Base-by-base conservation (phyloP, 148 eudicot genomes). In the Salicornia ramosissima region DNA sequence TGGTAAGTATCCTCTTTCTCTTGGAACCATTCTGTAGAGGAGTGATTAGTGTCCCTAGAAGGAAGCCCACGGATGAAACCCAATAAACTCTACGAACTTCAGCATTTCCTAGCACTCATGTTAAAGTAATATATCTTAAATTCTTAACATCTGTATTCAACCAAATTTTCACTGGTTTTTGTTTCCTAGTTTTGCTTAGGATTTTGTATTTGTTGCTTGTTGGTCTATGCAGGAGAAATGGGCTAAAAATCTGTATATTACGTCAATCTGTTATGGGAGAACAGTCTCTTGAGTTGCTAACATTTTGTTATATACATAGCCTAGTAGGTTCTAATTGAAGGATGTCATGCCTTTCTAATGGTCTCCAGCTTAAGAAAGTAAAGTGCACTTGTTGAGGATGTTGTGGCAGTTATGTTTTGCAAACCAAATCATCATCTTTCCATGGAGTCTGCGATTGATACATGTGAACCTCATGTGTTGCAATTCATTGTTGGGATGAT, bases 161-260 rank as follows among this genome's bases (percentile, higher is more conserved):
- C 40, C 40, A 36, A 36, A 36, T 36, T 3, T 36, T 36, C 40
- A 4, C 40, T 36, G 40, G 40, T 53, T 36, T 7, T 46, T 16
- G 36, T 65, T 46, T 57, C 8, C 24, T 34, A 49, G 31, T n/a
- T 70, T 36, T 26, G 11, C 7, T 29, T n/a, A 61, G 47, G 56
- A 43, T 67, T 21, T 51, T 5, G n/a, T n/a, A n/a, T 40, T 0
- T 71, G 70, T 71, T 26, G 31, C 64, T 42, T 69, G 4, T 51
- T 60, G 51, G 21, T 31, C 18, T 72, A 10, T 76, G 83, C 86
- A 88, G 95, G 95, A 86, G 63, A 88, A 86, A 80, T 88, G 95
- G 95, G 83, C 83, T 5, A 88, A 86, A 78, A 86, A 86, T 75
- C 82, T 88, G 49, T 88, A 88, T 52, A 81, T 88, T 77, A 87